Percentiles rank a stretch among this genome's conserved stretches.
Conservation (phyloP, 2,329 filamentous ascomycete species). For the Zalaria obscura region DNA sequence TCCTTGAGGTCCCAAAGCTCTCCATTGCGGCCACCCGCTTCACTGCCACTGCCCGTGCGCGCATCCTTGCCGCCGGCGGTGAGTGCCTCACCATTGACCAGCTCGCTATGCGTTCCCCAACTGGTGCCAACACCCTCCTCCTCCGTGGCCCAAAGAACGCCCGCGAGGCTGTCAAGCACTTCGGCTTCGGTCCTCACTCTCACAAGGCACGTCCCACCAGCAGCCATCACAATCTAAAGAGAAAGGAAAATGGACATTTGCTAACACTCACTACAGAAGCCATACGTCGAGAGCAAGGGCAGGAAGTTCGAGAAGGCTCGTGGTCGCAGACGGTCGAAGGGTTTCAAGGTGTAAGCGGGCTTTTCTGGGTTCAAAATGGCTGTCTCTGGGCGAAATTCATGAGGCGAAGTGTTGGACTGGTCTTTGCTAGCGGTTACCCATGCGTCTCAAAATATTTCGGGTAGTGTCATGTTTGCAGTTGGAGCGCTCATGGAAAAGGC, state of each 20-base stretch:
- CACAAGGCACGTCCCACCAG: constrained; percentile 58
- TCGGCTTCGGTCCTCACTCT: constrained; percentile 94
- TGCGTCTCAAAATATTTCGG: constrained; percentile 4
- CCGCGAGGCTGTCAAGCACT: constrained; percentile 97
- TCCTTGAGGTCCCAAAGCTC: constrained; percentile 80
- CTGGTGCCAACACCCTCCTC: constrained; percentile 91
- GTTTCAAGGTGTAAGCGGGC: constrained; percentile 93
- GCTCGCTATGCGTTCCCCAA: constrained; percentile 87
- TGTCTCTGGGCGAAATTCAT: constrained; percentile 6
- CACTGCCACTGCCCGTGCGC: constrained; percentile 87
- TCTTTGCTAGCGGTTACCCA: constrained; percentile 7
- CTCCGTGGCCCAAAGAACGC: constrained; percentile 97
- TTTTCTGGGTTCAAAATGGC: constrained; percentile 7
- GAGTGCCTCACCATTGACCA: constrained; percentile 94
- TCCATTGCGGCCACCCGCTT: constrained; percentile 90
- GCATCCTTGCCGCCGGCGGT: constrained; percentile 86
- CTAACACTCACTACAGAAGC: constrained; percentile 51
- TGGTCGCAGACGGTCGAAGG: constrained; percentile 94
- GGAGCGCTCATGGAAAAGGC: too few species aligned
- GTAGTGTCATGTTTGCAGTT: not conserved
- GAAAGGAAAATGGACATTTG: not conserved
- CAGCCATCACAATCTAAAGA: not conserved
- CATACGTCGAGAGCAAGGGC: constrained; percentile 94
- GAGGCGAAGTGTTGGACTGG: constrained; percentile 5
- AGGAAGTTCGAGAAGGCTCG: constrained; percentile 98